Percentiles rank a stretch among this genome's conserved stretches.
phyloP scores from a whole-genome alignment of 2,329 filamentous ascomycete genomes.

The Fusarium phyllophilum region DNA sequence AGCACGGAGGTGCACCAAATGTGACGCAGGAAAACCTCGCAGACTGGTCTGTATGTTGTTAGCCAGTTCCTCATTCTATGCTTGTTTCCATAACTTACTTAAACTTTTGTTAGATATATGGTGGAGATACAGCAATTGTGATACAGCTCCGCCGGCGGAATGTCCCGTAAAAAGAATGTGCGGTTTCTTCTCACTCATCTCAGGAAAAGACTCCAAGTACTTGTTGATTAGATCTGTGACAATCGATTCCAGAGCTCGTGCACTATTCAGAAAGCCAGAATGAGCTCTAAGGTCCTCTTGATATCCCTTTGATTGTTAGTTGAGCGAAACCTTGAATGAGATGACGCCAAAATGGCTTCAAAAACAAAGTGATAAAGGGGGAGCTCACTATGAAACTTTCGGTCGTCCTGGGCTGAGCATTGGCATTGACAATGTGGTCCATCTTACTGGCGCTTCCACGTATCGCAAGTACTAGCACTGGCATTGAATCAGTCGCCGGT shows the following conservation, averaged over 20 bases:
- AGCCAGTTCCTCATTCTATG: not conserved
- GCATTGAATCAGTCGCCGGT: conserved; percentile 1
- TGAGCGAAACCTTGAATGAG: not conserved
- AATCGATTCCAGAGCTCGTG: conserved; percentile 16
- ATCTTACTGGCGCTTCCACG: conserved; percentile 37
- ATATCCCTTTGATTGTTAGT: conserved; percentile 1
- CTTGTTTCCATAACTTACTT: conserved; percentile 1
- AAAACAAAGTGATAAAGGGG: not conserved
- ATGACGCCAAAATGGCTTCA: not conserved
- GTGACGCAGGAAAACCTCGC: conserved; percentile 36
- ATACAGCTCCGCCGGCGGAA: conserved; percentile 40
- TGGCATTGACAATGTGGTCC: conserved; percentile 39
- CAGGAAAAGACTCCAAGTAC: not conserved
- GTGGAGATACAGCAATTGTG: conserved; percentile 33
- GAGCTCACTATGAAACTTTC: conserved; percentile 36
- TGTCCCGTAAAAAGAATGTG: conserved; percentile 40
- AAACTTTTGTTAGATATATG: conserved; percentile 10
- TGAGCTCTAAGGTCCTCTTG: conserved; percentile 21
- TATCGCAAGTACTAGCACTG: conserved; percentile 34
- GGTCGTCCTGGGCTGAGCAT: conserved; percentile 6
- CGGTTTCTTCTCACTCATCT: not conserved
- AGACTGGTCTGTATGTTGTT: conserved; percentile 1
- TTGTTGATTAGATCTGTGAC: conserved; percentile 10
- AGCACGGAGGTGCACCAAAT: conserved; percentile 37
- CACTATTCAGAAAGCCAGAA: conserved; percentile 33